Evolutionary conservation across 202 grass and related monocot genomes (phyloP).

Genomic region (Eragrostis tef): DNA sequence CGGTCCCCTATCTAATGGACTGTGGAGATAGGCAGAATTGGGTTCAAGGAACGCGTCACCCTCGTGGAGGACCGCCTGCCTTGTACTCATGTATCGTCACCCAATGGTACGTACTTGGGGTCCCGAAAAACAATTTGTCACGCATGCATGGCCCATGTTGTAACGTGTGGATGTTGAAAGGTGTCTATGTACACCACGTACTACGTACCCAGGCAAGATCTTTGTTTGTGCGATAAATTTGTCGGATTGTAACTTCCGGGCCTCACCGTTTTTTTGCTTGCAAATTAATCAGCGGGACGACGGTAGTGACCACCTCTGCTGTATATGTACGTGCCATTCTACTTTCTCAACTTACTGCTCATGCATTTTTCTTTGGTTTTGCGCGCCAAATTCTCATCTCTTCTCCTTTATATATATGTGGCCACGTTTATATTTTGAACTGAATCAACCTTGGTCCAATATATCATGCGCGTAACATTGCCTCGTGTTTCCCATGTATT

Average conservation of each 20-base stretch:
- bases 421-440: no score
- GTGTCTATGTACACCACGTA: background rate
- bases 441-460: no score
- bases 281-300: background rate
- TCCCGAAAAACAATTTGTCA: slow-evolving; percentile 7
- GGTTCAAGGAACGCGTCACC: slow-evolving; percentile 24
- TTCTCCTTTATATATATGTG: no score
- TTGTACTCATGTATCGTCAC: slow-evolving; percentile 21
- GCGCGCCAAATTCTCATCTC: no score
- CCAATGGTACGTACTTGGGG: background rate
- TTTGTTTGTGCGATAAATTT: slow-evolving; percentile 40
- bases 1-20: background rate
- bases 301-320: background rate
- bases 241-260: background rate
- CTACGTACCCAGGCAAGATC: background rate
- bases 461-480: no score
- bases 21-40: background rate
- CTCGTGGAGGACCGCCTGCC: background rate
- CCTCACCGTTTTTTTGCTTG: background rate
- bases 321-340: background rate
- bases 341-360: background rate
- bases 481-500: no score
- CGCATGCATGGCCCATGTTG: slow-evolving; percentile 21
- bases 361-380: background rate
- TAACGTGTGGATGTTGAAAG: slow-evolving; percentile 36